Conservation (phyloP, 2,329 filamentous ascomycete species). For the Samsoniella hepiali region DNA sequence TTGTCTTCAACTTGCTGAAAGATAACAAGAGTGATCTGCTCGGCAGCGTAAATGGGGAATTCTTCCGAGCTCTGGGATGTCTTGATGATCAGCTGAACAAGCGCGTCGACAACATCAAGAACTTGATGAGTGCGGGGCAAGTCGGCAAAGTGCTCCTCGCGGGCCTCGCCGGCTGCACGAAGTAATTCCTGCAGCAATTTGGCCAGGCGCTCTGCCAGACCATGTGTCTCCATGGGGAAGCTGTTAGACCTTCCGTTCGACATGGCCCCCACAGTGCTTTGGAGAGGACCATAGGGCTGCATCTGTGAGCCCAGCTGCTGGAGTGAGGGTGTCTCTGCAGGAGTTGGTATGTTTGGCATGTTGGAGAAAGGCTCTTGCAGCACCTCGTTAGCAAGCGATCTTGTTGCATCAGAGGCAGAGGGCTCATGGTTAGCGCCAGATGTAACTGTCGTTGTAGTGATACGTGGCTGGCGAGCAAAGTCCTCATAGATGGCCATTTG, state of each 20-base stretch:
- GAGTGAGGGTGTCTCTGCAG: constrained; percentile 56
- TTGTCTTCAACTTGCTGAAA: constrained; percentile 54
- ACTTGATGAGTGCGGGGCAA: constrained; percentile 57
- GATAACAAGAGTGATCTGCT: constrained; percentile 56
- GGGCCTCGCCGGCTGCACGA: constrained; percentile 49
- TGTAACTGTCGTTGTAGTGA: constrained; percentile 51
- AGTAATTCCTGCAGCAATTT: constrained; percentile 58
- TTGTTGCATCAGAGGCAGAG: constrained; percentile 58
- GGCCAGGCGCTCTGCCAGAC: constrained; percentile 52
- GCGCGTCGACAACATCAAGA: constrained; percentile 59
- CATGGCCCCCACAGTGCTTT: constrained; percentile 35
- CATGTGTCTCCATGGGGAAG: constrained; percentile 51
- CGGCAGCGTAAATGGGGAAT: constrained; percentile 55
- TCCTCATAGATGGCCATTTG: constrained; percentile 97
- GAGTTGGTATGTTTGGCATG: constrained; percentile 56
- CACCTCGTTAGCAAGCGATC: constrained; percentile 61
- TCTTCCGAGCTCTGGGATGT: constrained; percentile 60
- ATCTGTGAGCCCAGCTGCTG: constrained; percentile 52
- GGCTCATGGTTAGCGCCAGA: constrained; percentile 44
- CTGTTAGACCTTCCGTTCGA: constrained; percentile 50
- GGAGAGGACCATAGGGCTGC: constrained; percentile 54
- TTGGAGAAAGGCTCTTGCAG: constrained; percentile 59
- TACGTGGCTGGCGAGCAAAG: constrained; percentile 81
- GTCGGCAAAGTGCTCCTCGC: constrained; percentile 58
- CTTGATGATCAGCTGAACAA: constrained; percentile 62